Conservation (phyloP, 2,329 filamentous ascomycete species). For the Claviceps sp. region DNA sequence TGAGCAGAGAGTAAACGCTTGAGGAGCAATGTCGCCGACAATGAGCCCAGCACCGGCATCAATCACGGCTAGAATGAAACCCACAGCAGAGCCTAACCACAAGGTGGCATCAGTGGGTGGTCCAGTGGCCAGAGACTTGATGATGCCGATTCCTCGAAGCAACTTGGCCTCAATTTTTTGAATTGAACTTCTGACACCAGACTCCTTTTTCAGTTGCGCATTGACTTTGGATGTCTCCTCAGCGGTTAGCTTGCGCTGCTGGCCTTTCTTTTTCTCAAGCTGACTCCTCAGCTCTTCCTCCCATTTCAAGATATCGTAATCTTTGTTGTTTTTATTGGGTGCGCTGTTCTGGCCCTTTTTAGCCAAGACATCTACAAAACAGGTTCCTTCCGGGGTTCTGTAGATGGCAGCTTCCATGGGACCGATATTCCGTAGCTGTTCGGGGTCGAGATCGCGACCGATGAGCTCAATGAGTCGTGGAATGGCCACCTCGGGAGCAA, state of each 20-base stretch:
- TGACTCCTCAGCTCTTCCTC: constrained; percentile 82
- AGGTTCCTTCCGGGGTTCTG: constrained; percentile 74
- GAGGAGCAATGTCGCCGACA: constrained; percentile 64
- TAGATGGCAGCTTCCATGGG: constrained; percentile 88
- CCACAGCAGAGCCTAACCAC: constrained; percentile 78
- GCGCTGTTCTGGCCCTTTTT: constrained; percentile 59
- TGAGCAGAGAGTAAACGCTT: constrained; percentile 68
- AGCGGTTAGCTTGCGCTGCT: constrained; percentile 76
- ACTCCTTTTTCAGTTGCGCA: constrained; percentile 78
- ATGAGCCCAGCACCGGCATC: constrained; percentile 70
- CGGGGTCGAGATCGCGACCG: constrained; percentile 55
- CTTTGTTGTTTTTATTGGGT: constrained; percentile 81
- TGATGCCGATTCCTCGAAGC: constrained; percentile 72
- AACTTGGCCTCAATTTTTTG: constrained; percentile 56
- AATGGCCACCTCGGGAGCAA: constrained; percentile 72
- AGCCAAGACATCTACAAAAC: constrained; percentile 81
- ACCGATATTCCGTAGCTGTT: constrained; percentile 58
- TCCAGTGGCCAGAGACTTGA: constrained; percentile 67
- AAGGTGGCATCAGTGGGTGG: constrained; percentile 78
- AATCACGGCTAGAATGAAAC: constrained; percentile 58
- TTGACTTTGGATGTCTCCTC: constrained; percentile 88
- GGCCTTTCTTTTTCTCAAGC: constrained; percentile 84
- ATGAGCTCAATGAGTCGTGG: constrained; percentile 65
- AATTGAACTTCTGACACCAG: constrained; percentile 62
- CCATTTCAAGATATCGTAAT: constrained; percentile 95